A percentile compares a stretch with the other conserved stretches of the same genome.
Evolutionary conservation across 2,329 filamentous ascomycete genomes (phyloP).

Genomic region (Calonectria montana): DNA sequence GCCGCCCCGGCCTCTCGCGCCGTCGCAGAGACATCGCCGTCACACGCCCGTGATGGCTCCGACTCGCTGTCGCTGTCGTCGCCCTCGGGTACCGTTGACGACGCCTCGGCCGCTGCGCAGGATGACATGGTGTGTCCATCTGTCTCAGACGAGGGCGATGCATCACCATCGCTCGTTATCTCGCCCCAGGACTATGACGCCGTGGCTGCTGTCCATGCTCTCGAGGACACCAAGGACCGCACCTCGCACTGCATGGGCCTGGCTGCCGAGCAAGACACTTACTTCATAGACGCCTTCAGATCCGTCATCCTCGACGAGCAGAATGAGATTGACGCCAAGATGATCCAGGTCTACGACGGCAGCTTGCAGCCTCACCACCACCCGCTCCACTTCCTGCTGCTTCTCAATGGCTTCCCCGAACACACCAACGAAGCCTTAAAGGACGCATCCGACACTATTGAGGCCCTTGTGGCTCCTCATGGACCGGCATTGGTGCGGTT

Average conservation of each 20-base stretch:
- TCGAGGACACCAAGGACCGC: constrained; percentile 55
- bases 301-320: constrained; percentile 58
- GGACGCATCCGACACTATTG: constrained; percentile 55
- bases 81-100: not conserved
- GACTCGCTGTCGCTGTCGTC: constrained; percentile 23
- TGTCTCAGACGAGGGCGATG: not conserved
- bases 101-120: not conserved
- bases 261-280: constrained; percentile 59
- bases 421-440: constrained; percentile 52
- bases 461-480: constrained; percentile 54
- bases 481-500: constrained; percentile 55
- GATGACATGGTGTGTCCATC: constrained; percentile 26
- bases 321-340: constrained; percentile 57
- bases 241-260: constrained; percentile 60
- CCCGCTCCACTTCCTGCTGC: constrained; percentile 58
- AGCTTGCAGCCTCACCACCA: constrained; percentile 47
- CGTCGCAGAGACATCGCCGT: not conserved
- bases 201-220: constrained; percentile 43
- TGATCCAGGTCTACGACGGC: constrained; percentile 55
- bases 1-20: constrained; percentile 17
- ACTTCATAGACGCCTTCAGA: constrained; percentile 59
- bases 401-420: constrained; percentile 58
- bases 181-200: constrained; percentile 17
- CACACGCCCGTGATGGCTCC: not conserved
- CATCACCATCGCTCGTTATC: not conserved